phyloP scores from a whole-genome alignment of 805 yeast genomes.

The Lachancea cidri region DNA sequence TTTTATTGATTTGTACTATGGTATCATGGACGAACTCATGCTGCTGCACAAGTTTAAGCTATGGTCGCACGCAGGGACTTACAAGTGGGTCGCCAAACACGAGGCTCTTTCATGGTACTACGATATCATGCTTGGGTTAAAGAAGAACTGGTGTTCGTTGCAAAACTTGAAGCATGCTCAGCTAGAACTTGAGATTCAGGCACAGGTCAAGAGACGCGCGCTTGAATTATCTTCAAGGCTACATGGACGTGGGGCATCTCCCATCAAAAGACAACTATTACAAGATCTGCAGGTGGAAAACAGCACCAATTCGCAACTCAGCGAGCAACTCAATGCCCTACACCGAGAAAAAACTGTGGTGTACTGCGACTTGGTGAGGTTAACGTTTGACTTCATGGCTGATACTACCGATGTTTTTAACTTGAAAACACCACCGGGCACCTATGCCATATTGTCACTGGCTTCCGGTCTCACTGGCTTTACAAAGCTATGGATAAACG shows the following conservation, averaged over 20 bases:
- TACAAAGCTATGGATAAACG: conserved; percentile 27
- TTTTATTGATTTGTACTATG: conserved; percentile 53
- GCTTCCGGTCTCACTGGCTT: conserved; percentile 29
- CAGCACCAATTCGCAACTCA: conserved; percentile 2
- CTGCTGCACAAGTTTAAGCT: conserved; percentile 46
- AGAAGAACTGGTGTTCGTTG: conserved; percentile 44
- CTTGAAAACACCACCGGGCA: conserved; percentile 32
- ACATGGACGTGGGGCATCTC: conserved; percentile 40
- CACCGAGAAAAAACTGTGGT: conserved; percentile 35
- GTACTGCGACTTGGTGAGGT: conserved; percentile 38
- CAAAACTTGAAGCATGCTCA: conserved; percentile 43
- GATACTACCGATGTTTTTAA: conserved; percentile 44
- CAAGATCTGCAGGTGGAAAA: conserved; percentile 21
- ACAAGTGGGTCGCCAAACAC: conserved; percentile 44
- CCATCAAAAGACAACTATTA: conserved; percentile 36
- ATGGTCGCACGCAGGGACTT: conserved; percentile 21
- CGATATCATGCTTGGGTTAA: conserved; percentile 54
- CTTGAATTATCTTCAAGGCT: conserved; percentile 16
- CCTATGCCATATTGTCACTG: conserved; percentile 28
- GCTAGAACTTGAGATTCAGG: conserved; percentile 49
- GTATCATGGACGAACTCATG: conserved; percentile 58
- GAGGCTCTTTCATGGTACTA: conserved; percentile 67
- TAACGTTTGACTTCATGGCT: conserved; percentile 43
- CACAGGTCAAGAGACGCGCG: conserved; percentile 46
- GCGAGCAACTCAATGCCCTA: conserved; percentile 29